Base-by-base conservation (phyloP, 768 basidiomycete species). In the Tylopilus balloui region DNA sequence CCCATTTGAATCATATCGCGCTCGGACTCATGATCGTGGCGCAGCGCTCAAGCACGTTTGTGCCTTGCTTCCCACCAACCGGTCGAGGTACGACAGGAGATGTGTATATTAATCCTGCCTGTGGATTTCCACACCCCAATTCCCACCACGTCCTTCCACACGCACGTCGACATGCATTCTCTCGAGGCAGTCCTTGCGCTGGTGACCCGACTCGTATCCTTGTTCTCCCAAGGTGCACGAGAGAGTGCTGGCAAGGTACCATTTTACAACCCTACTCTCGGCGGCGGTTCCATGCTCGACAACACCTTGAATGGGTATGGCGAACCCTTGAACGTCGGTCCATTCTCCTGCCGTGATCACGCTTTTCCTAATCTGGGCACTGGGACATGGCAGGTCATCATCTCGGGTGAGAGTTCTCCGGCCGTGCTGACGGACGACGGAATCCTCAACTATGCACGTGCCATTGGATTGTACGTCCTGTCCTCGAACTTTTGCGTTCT, bases 401-500 rank as follows among this genome's bases (percentile, higher is more conserved):
- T 87, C 47, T 87, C 85, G 2, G 83, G 78, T 0, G 56, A 74
- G 35, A 86, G 83, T 57, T 82, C 81, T 8, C 67, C 78, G 0
- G 68, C 19, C 0, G 79, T 86, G 14, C 73, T 85, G 44, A 81
- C 77, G 0, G 73, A 80, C 46, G 54, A 64, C 23, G 83, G 84
- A 0, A 60, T 84, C 42, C 36, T 80, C 38, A 83, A 83, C 55
- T 86, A 73, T 58, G 83, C 81, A 0, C 71, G 64, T 28, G 76
- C 83, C 4, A 76, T 85, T 45, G 83, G 81, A 14, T 84, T 83
- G 83, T 85, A 55, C 53, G 76, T 67, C 23, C 20, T 13, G 11
- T 25, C n/a, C n/a, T 6, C 9, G n/a, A 9, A 6, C 34, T 34
- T 10, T 8, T 10, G 34, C n/a, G n/a, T n/a, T n/a, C n/a, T 34